Evolutionary conservation across 2,329 filamentous ascomycete species (phyloP).

Genomic region (Orbilia ellipsospora): DNA sequence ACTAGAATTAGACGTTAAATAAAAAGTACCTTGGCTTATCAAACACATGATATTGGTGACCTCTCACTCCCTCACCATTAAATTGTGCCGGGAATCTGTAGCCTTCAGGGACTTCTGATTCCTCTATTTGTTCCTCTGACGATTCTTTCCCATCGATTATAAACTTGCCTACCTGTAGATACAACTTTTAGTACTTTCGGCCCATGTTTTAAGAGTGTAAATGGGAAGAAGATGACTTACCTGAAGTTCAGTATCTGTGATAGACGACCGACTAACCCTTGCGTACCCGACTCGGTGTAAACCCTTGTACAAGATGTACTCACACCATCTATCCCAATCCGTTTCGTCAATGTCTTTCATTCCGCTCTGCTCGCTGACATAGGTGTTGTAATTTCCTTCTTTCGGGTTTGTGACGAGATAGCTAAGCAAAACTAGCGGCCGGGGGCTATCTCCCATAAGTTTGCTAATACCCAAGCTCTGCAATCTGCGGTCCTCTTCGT

Average conservation of each 20-base stretch:
- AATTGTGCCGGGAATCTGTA: slow-evolving; percentile 87
- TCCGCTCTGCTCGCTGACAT: slow-evolving; percentile 83
- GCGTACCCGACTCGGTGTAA: slow-evolving; percentile 89
- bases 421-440: slow-evolving; percentile 85
- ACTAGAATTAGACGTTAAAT: neutral
- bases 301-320: slow-evolving; percentile 96
- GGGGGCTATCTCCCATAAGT: slow-evolving; percentile 83
- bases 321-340: slow-evolving; percentile 98
- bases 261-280: slow-evolving; percentile 84
- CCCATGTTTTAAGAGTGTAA: slow-evolving; percentile 44
- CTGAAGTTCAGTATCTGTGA: slow-evolving; percentile 97
- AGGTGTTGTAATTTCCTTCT: slow-evolving; percentile 96
- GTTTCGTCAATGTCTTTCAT: slow-evolving; percentile 94
- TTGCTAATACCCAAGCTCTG: slow-evolving; percentile 87
- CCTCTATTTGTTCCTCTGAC: slow-evolving; percentile 70
- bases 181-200: slow-evolving; percentile 55
- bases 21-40: slow-evolving; percentile 80
- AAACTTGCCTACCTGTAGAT: slow-evolving; percentile 81
- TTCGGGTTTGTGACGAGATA: slow-evolving; percentile 92
- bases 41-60: slow-evolving; percentile 94
- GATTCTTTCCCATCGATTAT: slow-evolving; percentile 78
- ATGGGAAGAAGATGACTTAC: slow-evolving; percentile 64
- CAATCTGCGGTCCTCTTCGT: slow-evolving; percentile 86
- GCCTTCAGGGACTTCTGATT: slow-evolving; percentile 79
- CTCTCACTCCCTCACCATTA: slow-evolving; percentile 83